phyloP scores from a whole-genome alignment of 139 green algal species.

The Pycnococcus provasolii region DNA sequence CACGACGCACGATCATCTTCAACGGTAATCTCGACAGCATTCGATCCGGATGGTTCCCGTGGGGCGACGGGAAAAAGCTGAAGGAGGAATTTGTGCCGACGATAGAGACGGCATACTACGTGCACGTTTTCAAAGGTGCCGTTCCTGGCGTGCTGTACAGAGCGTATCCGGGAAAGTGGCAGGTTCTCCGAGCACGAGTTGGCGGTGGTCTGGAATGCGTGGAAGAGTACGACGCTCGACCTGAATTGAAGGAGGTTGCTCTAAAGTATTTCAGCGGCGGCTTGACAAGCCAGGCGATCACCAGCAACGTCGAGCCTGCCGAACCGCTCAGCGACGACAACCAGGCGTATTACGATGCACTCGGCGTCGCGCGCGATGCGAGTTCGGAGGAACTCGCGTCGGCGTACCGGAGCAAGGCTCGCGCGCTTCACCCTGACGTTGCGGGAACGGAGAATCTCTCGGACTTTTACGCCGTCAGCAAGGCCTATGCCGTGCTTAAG shows the following conservation, averaged over 20 bases:
- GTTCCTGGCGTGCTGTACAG: constrained; percentile 1
- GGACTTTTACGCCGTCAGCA: neutral
- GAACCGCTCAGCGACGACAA: neutral
- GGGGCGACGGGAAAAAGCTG: neutral
- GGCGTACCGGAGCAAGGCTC: neutral
- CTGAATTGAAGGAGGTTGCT: neutral
- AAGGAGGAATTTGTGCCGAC: constrained; percentile 17
- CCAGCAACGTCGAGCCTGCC: neutral
- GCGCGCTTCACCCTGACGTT: constrained; percentile 1
- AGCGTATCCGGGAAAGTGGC: neutral
- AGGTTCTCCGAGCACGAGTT: neutral
- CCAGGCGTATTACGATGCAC: neutral
- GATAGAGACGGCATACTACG: constrained; percentile 10
- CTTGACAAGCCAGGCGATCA: neutral
- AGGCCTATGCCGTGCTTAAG: neutral
- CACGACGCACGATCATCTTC: constrained; percentile 12
- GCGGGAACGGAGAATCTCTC: neutral
- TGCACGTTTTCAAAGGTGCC: constrained; percentile 5
- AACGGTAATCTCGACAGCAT: constrained; percentile 14
- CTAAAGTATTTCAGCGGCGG: constrained; percentile 4
- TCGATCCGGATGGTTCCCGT: neutral
- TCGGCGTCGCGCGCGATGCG: neutral
- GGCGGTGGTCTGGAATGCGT: constrained; percentile 3
- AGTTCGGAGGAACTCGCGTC: neutral
- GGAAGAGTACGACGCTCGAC: constrained; percentile 1